Percentiles rank a stretch among this genome's conserved stretches.
These are phyloP conservation scores for Perkinsus olseni DNA, from an alignment of 169 alveolate species.

Conservation along the genomic window DNA sequence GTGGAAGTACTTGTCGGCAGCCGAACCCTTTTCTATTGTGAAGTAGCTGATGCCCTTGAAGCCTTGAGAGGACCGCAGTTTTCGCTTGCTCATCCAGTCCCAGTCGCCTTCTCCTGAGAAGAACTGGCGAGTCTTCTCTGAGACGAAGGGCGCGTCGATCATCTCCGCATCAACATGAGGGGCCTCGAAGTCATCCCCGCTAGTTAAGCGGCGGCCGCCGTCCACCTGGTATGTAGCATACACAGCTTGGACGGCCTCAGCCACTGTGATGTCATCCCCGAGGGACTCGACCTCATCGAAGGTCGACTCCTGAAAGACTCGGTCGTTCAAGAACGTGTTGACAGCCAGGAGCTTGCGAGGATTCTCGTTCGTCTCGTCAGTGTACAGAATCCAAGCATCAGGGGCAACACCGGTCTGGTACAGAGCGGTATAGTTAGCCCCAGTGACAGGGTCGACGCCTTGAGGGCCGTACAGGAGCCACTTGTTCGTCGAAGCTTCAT, in stretches of 20 bases:
- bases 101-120: neutral
- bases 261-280: neutral
- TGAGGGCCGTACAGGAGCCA: neutral
- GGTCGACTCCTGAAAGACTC: neutral
- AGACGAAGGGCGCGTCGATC: neutral
- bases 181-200: neutral
- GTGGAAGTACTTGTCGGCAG: neutral
- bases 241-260: neutral
- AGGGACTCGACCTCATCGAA: neutral
- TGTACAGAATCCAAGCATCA: neutral
- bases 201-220: neutral
- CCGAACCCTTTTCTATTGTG: neutral
- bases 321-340: neutral
- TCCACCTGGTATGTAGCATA: neutral
- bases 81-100: neutral
- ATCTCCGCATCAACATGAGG: neutral
- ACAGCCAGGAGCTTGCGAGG: neutral
- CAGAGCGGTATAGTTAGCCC: neutral
- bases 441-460: neutral
- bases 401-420: neutral
- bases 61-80: neutral
- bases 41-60: neutral
- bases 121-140: neutral
- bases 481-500: neutral
- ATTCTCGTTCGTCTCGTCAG: neutral